Percentiles rank a stretch among this genome's conserved stretches.
phyloP scores from a whole-genome alignment of 1,284 basidiomycete genomes.

The Flammula alnicola region DNA sequence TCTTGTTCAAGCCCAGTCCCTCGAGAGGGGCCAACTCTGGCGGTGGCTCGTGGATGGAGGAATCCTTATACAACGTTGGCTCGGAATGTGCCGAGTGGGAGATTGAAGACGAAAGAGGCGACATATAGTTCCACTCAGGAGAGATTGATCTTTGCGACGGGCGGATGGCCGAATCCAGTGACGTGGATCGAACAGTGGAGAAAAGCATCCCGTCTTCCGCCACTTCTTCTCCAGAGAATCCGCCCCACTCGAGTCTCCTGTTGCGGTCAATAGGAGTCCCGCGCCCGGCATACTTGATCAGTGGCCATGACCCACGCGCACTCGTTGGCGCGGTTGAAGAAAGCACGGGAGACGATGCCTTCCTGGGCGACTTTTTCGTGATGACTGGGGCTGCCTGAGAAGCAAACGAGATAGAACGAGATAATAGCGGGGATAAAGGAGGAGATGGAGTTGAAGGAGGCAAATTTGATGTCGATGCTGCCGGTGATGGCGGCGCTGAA shows the following conservation, averaged over 20 bases:
- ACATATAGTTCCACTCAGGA: slow-evolving; percentile 42
- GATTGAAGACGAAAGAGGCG: slow-evolving; percentile 29
- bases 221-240: slow-evolving; percentile 32
- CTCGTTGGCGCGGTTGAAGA: slow-evolving; percentile 30
- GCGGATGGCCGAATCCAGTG: slow-evolving; percentile 42
- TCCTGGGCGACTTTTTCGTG: slow-evolving; percentile 28
- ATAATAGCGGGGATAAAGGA: slow-evolving; percentile 34
- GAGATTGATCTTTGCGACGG: slow-evolving; percentile 39
- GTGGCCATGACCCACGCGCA: slow-evolving; percentile 44
- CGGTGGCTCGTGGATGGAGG: slow-evolving; percentile 26
- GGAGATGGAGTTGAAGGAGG: slow-evolving; percentile 35
- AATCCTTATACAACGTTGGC: slow-evolving; percentile 7
- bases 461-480: slow-evolving; percentile 34
- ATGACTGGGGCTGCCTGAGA: slow-evolving; percentile 30
- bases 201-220: slow-evolving; percentile 48
- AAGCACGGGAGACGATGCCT: slow-evolving; percentile 34
- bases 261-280: slow-evolving; percentile 51
- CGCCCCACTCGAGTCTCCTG: slow-evolving; percentile 48
- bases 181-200: slow-evolving; percentile 40
- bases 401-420: slow-evolving; percentile 37
- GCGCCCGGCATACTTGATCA: slow-evolving; percentile 47
- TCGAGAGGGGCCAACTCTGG: slow-evolving; percentile 38
- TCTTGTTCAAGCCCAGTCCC: slow-evolving; percentile 33
- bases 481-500: slow-evolving; percentile 42
- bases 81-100: slow-evolving; percentile 22